phyloP scores from a whole-genome alignment of 2,329 filamentous ascomycete genomes.

The Trichoderma gracile region DNA sequence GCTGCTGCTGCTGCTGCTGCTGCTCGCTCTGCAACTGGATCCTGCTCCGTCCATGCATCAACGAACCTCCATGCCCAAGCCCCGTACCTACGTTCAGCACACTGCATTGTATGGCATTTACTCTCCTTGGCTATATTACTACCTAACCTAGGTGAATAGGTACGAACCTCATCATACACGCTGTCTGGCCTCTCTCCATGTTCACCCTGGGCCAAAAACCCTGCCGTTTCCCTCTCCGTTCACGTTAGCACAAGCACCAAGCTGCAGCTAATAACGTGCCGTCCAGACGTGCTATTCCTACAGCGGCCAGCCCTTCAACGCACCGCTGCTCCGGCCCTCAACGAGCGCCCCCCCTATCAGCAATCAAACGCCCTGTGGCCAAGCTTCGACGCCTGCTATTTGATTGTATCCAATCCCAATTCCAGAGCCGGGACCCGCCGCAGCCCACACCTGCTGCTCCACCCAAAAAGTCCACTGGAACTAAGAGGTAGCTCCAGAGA shows the following conservation, averaged over 20 bases:
- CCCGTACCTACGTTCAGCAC: too few relatives aligned
- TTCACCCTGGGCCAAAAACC: too few relatives aligned
- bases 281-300: too few relatives aligned
- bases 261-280: too few relatives aligned
- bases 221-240: too few relatives aligned
- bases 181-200: too few relatives aligned
- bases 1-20: not conserved
- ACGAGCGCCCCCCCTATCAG: constrained; percentile 6
- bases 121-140: too few relatives aligned
- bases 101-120: too few relatives aligned
- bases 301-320: not conserved
- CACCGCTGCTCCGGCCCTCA: constrained; percentile 13
- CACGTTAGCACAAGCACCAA: too few relatives aligned
- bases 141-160: too few relatives aligned
- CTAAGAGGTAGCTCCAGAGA: constrained; percentile 22
- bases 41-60: not conserved
- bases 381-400: constrained; percentile 8
- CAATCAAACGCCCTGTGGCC: not conserved
- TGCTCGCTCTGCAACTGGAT: not conserved
- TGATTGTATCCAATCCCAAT: not conserved
- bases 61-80: too few relatives aligned
- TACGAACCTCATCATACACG: too few relatives aligned
- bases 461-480: constrained; percentile 24
- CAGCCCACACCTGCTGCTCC: constrained; percentile 20
- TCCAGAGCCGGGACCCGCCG: constrained; percentile 25